phyloP scores from a whole-genome alignment of 345 rosid genomes.

The Sonneratia caseolaris region DNA sequence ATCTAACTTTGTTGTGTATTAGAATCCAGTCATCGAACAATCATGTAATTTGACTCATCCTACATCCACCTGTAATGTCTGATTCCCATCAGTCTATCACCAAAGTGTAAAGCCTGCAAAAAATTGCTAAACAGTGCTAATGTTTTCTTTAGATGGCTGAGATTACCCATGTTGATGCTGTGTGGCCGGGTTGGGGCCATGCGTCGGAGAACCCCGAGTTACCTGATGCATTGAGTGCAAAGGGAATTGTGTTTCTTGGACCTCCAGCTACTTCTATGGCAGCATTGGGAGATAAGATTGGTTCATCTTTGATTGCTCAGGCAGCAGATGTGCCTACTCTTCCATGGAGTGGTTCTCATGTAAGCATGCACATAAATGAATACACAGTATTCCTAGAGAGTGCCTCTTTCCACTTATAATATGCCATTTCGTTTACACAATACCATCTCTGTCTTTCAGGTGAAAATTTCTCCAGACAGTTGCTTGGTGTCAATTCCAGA shows the following conservation, averaged over 20 bases:
- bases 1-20: neutral
- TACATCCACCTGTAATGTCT: neutral
- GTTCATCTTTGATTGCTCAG: conserved; percentile 99
- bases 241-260: conserved; percentile 90
- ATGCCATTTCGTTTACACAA: conserved; percentile 10
- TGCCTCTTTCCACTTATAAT: neutral
- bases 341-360: conserved; percentile 99
- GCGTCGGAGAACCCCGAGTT: conserved; percentile 98
- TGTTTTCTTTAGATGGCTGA: conserved; percentile 75
- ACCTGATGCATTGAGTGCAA: conserved; percentile 76
- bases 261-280: conserved; percentile 88
- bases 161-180: conserved; percentile 93
- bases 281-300: conserved; percentile 97
- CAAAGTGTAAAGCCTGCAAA: neutral
- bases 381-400: neutral
- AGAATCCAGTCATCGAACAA: neutral
- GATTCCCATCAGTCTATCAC: neutral
- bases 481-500: conserved; percentile 79
- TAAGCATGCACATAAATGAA: conserved; percentile 16
- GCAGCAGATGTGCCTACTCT: conserved; percentile 99
- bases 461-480: conserved; percentile 65
- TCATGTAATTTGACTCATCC: neutral
- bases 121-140: conserved; percentile 1
- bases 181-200: conserved; percentile 99
- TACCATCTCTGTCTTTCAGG: conserved; percentile 34